These are phyloP conservation scores for Colletotrichum limetticola DNA, from an alignment of 2,329 filamentous ascomycete species.

Conservation along the genomic window DNA sequence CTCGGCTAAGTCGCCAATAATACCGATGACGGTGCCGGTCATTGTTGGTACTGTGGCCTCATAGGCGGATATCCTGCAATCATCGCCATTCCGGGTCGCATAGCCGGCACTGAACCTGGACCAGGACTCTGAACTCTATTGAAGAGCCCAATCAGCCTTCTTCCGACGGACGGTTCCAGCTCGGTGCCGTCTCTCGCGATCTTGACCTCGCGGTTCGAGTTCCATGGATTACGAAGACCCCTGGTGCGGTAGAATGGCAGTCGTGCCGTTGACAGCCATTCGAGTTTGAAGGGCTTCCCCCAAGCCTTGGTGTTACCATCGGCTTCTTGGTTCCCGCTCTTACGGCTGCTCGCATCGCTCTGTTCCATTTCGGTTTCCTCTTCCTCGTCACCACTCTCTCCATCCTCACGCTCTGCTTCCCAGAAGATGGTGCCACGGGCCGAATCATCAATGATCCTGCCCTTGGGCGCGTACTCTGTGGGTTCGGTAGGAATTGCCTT, in stretches of 20 bases:
- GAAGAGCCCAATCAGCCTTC: constrained; percentile 82
- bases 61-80: constrained; percentile 51
- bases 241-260: constrained; percentile 91
- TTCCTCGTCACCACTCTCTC: constrained; percentile 56
- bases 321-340: constrained; percentile 51
- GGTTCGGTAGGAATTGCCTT: constrained; percentile 84
- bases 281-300: constrained; percentile 90
- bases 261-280: constrained; percentile 87
- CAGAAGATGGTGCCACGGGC: constrained; percentile 97
- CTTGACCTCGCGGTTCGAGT: constrained; percentile 94
- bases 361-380: constrained; percentile 60
- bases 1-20: background rate
- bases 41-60: constrained; percentile 47
- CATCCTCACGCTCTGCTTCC: constrained; percentile 79
- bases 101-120: constrained; percentile 38
- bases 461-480: constrained; percentile 81
- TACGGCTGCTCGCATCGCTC: constrained; percentile 38
- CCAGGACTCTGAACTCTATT: constrained; percentile 62
- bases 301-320: constrained; percentile 72
- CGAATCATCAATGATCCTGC: constrained; percentile 91
- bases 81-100: constrained; percentile 47
- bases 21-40: constrained; percentile 7
- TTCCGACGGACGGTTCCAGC: constrained; percentile 84
- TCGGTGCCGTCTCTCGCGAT: constrained; percentile 96
- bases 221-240: constrained; percentile 92